Conservation (phyloP, 352 stramenopile genomes). For the Aphanomyces cochlioides region DNA sequence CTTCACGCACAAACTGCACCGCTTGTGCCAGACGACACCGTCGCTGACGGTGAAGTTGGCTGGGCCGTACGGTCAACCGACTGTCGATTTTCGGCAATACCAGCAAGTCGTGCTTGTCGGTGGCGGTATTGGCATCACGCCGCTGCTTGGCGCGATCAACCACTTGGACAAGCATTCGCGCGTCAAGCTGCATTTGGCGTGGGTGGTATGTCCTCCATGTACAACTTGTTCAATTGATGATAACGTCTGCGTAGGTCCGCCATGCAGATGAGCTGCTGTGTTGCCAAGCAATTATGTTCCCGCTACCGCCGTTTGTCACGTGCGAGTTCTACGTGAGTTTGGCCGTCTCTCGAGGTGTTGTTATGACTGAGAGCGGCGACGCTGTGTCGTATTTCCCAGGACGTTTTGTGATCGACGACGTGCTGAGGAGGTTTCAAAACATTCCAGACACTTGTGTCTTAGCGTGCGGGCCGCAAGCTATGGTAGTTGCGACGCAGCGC, state of each 20-base stretch:
- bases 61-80: conserved; percentile 63
- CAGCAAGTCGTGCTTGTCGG: conserved; percentile 64
- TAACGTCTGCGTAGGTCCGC: conserved; percentile 34
- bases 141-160: conserved; percentile 71
- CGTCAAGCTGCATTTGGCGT: conserved; percentile 32
- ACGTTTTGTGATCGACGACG: conserved; percentile 56
- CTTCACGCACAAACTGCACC: conserved; percentile 44
- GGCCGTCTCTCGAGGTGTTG: conserved; percentile 36
- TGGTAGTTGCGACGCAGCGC: conserved; percentile 62
- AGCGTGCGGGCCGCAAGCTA: conserved; percentile 66
- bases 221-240: background rate
- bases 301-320: conserved; percentile 46
- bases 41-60: conserved; percentile 49
- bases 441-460: conserved; percentile 46
- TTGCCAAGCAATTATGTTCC: conserved; percentile 62
- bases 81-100: conserved; percentile 58
- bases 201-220: conserved; percentile 37
- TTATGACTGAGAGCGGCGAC: conserved; percentile 55
- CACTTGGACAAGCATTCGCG: conserved; percentile 40
- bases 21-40: background rate
- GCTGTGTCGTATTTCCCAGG: conserved; percentile 50
- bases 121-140: conserved; percentile 75
- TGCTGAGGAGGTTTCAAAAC: conserved; percentile 46
- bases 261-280: conserved; percentile 61
- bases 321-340: conserved; percentile 61